Evolutionary conservation across 306 rosid species (phyloP).

Genomic region (Castanopsis chinensis): DNA sequence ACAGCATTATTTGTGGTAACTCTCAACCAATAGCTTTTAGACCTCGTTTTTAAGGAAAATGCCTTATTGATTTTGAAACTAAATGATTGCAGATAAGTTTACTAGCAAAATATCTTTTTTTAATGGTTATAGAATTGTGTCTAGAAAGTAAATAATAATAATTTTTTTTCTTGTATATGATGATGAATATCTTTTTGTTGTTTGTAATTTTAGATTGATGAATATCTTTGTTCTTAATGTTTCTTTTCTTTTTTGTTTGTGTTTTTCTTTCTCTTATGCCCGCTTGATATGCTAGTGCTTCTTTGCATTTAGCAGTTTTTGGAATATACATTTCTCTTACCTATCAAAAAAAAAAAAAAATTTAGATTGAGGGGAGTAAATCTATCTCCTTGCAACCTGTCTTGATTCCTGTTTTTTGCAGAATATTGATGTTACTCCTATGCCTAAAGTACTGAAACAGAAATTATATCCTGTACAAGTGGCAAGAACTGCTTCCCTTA

Average conservation of each 20-base stretch:
- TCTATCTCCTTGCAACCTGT: background rate
- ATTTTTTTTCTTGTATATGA: background rate
- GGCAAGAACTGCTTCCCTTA: background rate
- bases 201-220: background rate
- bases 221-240: too few species aligned
- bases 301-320: too few species aligned
- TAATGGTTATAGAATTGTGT: background rate
- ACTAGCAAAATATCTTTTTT: background rate
- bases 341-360: too few species aligned
- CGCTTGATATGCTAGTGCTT: too few species aligned
- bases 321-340: too few species aligned
- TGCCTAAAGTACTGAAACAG: background rate
- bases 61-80: background rate
- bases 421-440: background rate
- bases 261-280: too few species aligned
- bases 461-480: background rate
- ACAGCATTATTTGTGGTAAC: slow-evolving; percentile 90
- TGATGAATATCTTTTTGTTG: background rate
- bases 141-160: background rate
- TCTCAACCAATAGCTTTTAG: slow-evolving; percentile 15
- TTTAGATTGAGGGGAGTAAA: background rate
- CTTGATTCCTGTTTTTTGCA: background rate
- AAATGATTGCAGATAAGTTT: background rate
- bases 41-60: background rate
- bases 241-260: too few species aligned